These are phyloP conservation scores for Panellus pusillus DNA, from an alignment of 768 basidiomycete species.

Conservation along the genomic window DNA sequence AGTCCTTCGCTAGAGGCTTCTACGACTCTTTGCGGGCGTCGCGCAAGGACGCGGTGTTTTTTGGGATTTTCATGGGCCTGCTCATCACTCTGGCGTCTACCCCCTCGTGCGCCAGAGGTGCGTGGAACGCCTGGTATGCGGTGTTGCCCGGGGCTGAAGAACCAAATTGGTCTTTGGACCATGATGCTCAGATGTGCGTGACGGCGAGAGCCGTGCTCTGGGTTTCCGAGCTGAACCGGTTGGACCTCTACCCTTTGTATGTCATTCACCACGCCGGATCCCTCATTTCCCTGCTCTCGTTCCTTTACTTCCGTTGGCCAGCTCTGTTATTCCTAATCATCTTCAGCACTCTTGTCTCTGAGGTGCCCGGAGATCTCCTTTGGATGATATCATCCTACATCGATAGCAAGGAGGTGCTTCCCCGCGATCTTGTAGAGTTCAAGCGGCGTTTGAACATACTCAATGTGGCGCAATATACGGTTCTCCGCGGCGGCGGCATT, in stretches of 20 bases:
- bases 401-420: conserved; percentile 10
- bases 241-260: conserved; percentile 22
- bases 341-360: conserved; percentile 20
- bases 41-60: conserved; percentile 23
- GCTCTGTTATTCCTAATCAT: conserved; percentile 14
- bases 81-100: conserved; percentile 22
- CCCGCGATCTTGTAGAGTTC: conserved; percentile 7
- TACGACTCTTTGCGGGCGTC: conserved; percentile 15
- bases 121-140: conserved; percentile 9
- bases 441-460: conserved; percentile 14
- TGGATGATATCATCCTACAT: conserved; percentile 24
- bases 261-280: conserved; percentile 22
- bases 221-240: conserved; percentile 23
- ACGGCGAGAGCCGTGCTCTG: conserved; percentile 23
- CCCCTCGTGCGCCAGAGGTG: conserved; percentile 19
- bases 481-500: conserved; percentile 15
- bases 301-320: conserved; percentile 17
- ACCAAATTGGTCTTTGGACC: conserved; percentile 15
- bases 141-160: conserved; percentile 2
- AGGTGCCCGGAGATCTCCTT: conserved; percentile 20
- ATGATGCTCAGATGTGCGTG: conserved; percentile 18
- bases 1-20: conserved; percentile 4
- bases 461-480: conserved; percentile 16
- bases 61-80: conserved; percentile 22
- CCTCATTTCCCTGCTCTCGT: conserved; percentile 21